Conservation (phyloP, 2,329 filamentous ascomycete genomes). For the Fonsecaea pugnacius region DNA sequence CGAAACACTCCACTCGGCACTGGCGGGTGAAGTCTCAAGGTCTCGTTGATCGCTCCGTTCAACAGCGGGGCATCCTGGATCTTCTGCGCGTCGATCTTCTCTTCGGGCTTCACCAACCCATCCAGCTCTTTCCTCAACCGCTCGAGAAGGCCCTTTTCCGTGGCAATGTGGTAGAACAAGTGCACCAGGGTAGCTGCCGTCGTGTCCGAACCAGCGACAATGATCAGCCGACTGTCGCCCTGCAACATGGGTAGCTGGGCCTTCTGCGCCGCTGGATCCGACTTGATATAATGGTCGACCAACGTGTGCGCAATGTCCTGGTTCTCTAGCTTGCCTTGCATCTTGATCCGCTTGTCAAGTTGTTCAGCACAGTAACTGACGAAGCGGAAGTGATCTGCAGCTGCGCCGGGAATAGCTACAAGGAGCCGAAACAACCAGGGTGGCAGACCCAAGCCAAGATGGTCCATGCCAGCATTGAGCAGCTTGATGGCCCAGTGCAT, state of each 20-base stretch:
- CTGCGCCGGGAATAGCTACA: conserved; percentile 41
- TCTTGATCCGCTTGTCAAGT: conserved; percentile 42
- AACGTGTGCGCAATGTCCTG: conserved; percentile 39
- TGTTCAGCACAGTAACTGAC: conserved; percentile 44
- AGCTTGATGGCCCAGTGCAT: conserved; percentile 45
- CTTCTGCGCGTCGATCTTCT: conserved; percentile 18
- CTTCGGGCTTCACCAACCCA: conserved; percentile 15
- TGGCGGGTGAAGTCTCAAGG: conserved; percentile 49
- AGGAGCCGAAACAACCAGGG: conserved; percentile 36
- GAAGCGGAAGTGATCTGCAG: conserved; percentile 43
- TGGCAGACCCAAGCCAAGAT: conserved; percentile 33
- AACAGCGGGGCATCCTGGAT: conserved; percentile 27
- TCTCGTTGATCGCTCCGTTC: conserved; percentile 49
- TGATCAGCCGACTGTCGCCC: conserved; percentile 41
- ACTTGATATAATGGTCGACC: conserved; percentile 36
- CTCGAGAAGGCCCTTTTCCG: conserved; percentile 32
- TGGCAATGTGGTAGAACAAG: conserved; percentile 48
- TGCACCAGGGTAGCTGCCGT: conserved; percentile 47
- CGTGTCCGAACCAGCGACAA: conserved; percentile 47
- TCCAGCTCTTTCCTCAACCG: conserved; percentile 44
- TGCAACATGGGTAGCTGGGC: conserved; percentile 38
- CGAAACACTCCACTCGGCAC: conserved; percentile 45
- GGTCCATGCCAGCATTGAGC: conserved; percentile 41
- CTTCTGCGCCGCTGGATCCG: conserved; percentile 23
- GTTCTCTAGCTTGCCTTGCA: conserved; percentile 34